These are phyloP conservation scores for Tuber calosporum DNA, from an alignment of 495 filamentous ascomycete genomes.

Conservation along the genomic window DNA sequence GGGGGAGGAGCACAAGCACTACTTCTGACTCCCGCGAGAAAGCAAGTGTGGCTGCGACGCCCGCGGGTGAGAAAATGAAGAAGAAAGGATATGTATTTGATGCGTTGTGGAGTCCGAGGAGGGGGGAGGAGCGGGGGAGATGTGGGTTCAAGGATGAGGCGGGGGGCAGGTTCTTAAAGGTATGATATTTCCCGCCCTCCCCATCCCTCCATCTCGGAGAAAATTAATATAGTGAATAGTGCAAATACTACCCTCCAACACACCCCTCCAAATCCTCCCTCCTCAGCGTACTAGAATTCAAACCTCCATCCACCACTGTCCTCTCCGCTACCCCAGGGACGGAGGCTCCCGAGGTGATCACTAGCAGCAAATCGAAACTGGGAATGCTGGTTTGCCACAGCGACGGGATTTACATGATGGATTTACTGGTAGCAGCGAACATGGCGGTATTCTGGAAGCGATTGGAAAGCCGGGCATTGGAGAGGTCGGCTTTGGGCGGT, in stretches of 20 bases:
- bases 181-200: neutral
- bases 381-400: conserved; percentile 87
- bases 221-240: conserved; percentile 20
- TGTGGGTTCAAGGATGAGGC: conserved; percentile 41
- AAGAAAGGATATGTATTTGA: conserved; percentile 40
- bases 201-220: neutral
- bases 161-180: conserved; percentile 36
- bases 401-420: conserved; percentile 91
- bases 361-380: conserved; percentile 79
- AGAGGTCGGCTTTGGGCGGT: conserved; percentile 31
- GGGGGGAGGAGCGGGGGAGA: conserved; percentile 20
- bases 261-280: conserved; percentile 29
- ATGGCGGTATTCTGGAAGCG: conserved; percentile 88
- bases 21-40: conserved; percentile 2
- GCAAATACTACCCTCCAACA: conserved; percentile 39
- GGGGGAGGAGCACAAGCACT: conserved; percentile 9
- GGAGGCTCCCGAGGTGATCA: conserved; percentile 66
- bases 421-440: conserved; percentile 84
- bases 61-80: conserved; percentile 24
- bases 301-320: conserved; percentile 12
- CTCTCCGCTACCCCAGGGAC: conserved; percentile 7
- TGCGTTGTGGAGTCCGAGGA: conserved; percentile 19
- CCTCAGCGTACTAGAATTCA: conserved; percentile 37
- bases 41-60: neutral
- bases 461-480: conserved; percentile 55